Base-by-base conservation (phyloP, 2,329 filamentous ascomycete genomes). In the Torrubiellomyces zombiae region DNA sequence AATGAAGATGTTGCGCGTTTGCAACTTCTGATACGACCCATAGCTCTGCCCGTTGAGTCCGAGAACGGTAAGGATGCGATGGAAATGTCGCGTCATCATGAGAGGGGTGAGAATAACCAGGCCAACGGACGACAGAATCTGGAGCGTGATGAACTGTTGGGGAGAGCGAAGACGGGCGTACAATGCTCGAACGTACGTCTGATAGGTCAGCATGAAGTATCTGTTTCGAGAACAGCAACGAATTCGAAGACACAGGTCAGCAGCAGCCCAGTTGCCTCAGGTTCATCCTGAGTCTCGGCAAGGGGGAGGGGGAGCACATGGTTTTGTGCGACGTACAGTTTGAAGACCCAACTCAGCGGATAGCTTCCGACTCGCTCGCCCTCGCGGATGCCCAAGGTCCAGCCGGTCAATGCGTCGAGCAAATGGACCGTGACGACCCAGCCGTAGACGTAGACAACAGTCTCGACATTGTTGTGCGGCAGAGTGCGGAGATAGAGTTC, bases 281-380 rank as follows among this genome's bases (percentile, higher is more conserved):
- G n/a, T n/a, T n/a, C n/a, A n/a, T n/a, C n/a, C n/a, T n/a, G n/a
- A n/a, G n/a, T n/a, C n/a, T n/a, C n/a, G n/a, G n/a, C n/a, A 5
- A 13, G 20, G 10, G 12, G 10, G 10, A 7, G 20, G 4, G 5
- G 16, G 12, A 9, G 6, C 20, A 22, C n/a, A n/a, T n/a, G n/a
- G n/a, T n/a, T n/a, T n/a, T n/a, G n/a, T n/a, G 24, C 8, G 13
- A 50, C 64, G 49, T 42, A 74, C 63, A 77, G 56, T 44, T 77
- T 77, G 38, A 77, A 77, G 20, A 75, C 64, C 66, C 70, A 77
- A 35, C 68, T 72, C 29, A 77, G 45, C n/a, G 72, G 72, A 38
- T 77, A 77, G 42, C 67, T 75, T 19, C 71, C 70, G 2, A 77
- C 72, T 16, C 71, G 56, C 42, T 76, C 67, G 23, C 72, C 71